Base-by-base conservation (phyloP, 352 stramenopile genomes). In the Phytopythium oedochilum region DNA sequence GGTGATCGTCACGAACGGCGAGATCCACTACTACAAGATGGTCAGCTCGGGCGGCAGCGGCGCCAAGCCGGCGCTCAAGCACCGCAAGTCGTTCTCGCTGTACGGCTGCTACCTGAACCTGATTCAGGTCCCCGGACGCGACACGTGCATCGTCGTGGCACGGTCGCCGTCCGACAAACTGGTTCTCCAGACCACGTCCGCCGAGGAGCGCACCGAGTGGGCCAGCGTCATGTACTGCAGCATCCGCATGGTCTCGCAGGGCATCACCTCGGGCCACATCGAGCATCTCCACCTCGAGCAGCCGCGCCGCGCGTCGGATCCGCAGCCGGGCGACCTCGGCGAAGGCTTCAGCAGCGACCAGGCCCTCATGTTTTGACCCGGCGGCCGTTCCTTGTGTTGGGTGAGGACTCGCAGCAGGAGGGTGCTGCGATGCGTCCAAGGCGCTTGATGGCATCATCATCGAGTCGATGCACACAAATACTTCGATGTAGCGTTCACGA, bases 181-280 rank as follows among this genome's bases (percentile, higher is more conserved):
- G 20, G 83, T 95, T 49, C 63, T 95, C 31, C 70, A 94, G 59
- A 78, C 78, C 9, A 61, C 59, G 28, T 74, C 71, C 4, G 70
- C 89, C 28, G 70, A 83, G n/a, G 82, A 95, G 55, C 82, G 83
- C n/a, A 74, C 93, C 59, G 83, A 92, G 57, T 95, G 86, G 86
- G 83, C 83, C 23, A 93, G 83, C 49, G 75, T 89, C 36, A 79
- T 95, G 45, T 92, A 93, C 68, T 95, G 86, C 70, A 89, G 70
- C 58, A 95, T 95, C 56, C 79, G 82, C 53, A 89, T 95, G 71
- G 81, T 89, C 17, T 92, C 83, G 29, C 83, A 94, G 59, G 86
- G 86, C 26, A 85, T 95, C 52, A 95, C 83, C 1, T 82, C 80
- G 0, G 83, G 81, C 18, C 83, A 92, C 58, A 93, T 91, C 31